These are phyloP conservation scores for Bombardia bombarda DNA, from an alignment of 495 filamentous ascomycete species.

Conservation along the genomic window DNA sequence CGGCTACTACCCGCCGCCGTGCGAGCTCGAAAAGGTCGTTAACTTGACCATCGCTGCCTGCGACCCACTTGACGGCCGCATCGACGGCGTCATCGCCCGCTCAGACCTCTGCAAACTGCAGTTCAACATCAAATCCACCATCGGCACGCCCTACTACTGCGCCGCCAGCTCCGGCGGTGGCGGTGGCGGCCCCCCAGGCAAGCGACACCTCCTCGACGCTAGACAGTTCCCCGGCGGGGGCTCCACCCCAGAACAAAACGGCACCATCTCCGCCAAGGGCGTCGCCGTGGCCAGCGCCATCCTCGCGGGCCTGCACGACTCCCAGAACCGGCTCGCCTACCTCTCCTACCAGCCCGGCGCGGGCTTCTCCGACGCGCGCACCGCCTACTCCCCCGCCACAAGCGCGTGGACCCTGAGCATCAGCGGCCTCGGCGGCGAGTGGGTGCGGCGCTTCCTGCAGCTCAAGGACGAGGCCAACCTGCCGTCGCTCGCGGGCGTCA, in stretches of 20 bases:
- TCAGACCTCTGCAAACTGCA: slow-evolving; percentile 44
- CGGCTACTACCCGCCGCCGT: slow-evolving; percentile 45
- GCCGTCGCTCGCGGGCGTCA: slow-evolving; percentile 30
- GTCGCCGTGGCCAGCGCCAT: slow-evolving; percentile 33
- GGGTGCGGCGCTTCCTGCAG: slow-evolving; percentile 26
- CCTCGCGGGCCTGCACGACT: slow-evolving; percentile 37
- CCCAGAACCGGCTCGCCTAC: slow-evolving; percentile 36
- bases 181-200: neutral
- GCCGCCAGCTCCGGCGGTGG: slow-evolving; percentile 19
- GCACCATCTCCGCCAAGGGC: slow-evolving; percentile 33
- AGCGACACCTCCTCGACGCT: no score
- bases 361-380: slow-evolving; percentile 33
- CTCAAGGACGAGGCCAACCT: slow-evolving; percentile 25
- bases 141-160: slow-evolving; percentile 44
- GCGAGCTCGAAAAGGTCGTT: slow-evolving; percentile 45
- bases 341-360: slow-evolving; percentile 38
- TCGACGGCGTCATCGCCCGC: slow-evolving; percentile 44
- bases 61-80: slow-evolving; percentile 43
- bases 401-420: slow-evolving; percentile 29
- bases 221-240: neutral
- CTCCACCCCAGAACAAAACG: slow-evolving; percentile 33
- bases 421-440: slow-evolving; percentile 31
- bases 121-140: slow-evolving; percentile 35
- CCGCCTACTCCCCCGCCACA: slow-evolving; percentile 32
- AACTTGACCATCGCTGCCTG: slow-evolving; percentile 46